Evolutionary conservation across 2,329 filamentous ascomycete species (phyloP).

Genomic region (Penicillium sp.): DNA sequence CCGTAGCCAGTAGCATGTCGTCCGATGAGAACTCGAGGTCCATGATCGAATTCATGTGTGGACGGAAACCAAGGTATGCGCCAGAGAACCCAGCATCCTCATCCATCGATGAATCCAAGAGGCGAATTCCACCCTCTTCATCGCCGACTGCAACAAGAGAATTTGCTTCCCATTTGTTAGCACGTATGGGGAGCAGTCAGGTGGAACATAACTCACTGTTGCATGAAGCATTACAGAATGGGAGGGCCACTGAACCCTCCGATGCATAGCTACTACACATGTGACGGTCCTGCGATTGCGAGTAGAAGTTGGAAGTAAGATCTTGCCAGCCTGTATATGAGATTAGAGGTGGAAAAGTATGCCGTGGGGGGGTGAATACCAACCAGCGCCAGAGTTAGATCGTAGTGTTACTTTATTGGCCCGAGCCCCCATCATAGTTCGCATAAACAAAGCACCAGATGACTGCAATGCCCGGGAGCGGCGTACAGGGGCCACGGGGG

Average conservation of each 20-base stretch:
- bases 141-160: conserved; percentile 68
- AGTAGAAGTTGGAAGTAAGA: conserved; percentile 61
- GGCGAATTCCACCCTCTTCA: conserved; percentile 64
- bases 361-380: conserved; percentile 17
- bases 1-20: conserved; percentile 65
- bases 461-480: conserved; percentile 40
- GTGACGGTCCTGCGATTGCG: conserved; percentile 55
- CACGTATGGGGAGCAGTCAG: conserved; percentile 6
- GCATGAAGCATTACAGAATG: conserved; percentile 66
- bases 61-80: conserved; percentile 59
- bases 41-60: conserved; percentile 71
- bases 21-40: conserved; percentile 69
- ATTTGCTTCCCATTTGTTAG: conserved; percentile 51
- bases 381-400: conserved; percentile 41
- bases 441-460: conserved; percentile 42
- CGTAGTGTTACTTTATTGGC: conserved; percentile 36
- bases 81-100: conserved; percentile 55
- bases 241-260: conserved; percentile 50
- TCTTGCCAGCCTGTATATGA: conserved; percentile 53
- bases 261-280: conserved; percentile 43
- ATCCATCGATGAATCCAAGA: conserved; percentile 60
- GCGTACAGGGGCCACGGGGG: conserved; percentile 34
- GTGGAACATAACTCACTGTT: conserved; percentile 54
- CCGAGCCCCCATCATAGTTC: conserved; percentile 35
- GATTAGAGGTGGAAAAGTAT: conserved; percentile 19